Percentiles rank a stretch among this genome's conserved stretches.
These are phyloP conservation scores for Umbelopsis sp. DNA, from an alignment of 371 early-diverging fungal species.

Conservation along the genomic window DNA sequence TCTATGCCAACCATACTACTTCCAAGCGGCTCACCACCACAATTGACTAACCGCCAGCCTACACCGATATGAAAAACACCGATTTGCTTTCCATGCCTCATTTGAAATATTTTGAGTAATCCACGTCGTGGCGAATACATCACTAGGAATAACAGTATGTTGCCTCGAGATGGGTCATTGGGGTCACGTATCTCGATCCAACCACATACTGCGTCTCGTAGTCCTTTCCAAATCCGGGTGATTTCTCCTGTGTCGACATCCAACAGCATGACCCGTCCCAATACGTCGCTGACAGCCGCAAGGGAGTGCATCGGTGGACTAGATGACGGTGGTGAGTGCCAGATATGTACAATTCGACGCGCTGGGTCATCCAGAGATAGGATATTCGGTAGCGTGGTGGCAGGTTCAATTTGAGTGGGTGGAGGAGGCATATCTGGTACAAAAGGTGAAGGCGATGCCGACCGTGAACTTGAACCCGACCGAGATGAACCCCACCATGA, in stretches of 20 bases:
- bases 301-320: conserved; percentile 51
- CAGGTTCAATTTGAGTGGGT: conserved; percentile 54
- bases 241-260: conserved; percentile 61
- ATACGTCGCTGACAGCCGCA: conserved; percentile 63
- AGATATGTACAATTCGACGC: conserved; percentile 54
- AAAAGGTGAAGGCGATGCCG: conserved; percentile 46
- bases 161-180: conserved; percentile 16
- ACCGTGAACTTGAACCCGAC: conserved; percentile 21
- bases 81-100: conserved; percentile 65
- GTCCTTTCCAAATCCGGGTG: conserved; percentile 72
- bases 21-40: conserved; percentile 46
- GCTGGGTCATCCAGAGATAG: conserved; percentile 48
- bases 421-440: conserved; percentile 45
- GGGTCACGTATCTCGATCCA: conserved; percentile 56
- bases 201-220: conserved; percentile 66
- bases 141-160: conserved; percentile 54
- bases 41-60: conserved; percentile 56
- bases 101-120: conserved; percentile 59
- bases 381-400: conserved; percentile 53
- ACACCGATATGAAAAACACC: conserved; percentile 61
- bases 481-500: conserved; percentile 54
- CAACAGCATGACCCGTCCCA: conserved; percentile 68
- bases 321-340: conserved; percentile 47
- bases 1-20: conserved; percentile 44
- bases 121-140: conserved; percentile 65